phyloP scores from a whole-genome alignment of 1,284 basidiomycete species.

The Ganoderma lingzhi region DNA sequence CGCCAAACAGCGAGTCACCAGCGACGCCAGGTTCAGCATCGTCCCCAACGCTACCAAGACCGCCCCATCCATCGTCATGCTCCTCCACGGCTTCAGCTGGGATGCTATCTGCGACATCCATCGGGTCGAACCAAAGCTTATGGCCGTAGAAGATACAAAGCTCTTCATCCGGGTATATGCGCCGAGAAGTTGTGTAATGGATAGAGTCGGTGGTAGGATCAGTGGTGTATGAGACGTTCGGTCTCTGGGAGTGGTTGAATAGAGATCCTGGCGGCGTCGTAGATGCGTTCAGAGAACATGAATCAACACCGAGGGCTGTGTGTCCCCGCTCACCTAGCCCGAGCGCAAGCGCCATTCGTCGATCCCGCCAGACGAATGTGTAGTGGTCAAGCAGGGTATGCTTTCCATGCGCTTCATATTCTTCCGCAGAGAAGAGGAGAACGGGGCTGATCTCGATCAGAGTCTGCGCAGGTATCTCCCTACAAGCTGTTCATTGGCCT shows the following conservation, averaged over 20 bases:
- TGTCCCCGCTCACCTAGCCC: constrained; percentile 73
- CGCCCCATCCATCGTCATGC: constrained; percentile 55
- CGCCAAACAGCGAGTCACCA: background rate
- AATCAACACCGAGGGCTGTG: background rate
- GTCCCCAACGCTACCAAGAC: constrained; percentile 46
- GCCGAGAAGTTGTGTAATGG: constrained; percentile 65
- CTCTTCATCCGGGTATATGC: constrained; percentile 71
- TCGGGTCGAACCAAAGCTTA: constrained; percentile 67
- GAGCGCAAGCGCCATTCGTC: constrained; percentile 86
- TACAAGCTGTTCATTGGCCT: constrained; percentile 54
- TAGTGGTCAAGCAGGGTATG: constrained; percentile 86
- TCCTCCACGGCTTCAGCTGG: constrained; percentile 15
- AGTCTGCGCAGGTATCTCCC: constrained; percentile 66
- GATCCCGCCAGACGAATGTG: constrained; percentile 84
- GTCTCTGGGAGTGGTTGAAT: constrained; percentile 79
- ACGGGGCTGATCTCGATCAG: constrained; percentile 88
- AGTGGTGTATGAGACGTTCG: constrained; percentile 77
- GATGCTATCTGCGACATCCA: constrained; percentile 35
- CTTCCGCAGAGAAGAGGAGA: constrained; percentile 76
- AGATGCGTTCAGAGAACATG: background rate
- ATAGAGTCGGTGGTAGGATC: constrained; percentile 67
- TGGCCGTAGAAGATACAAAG: constrained; percentile 83
- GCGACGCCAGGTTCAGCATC: constrained; percentile 3
- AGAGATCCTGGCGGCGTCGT: constrained; percentile 63
- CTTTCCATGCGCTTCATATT: constrained; percentile 75